A percentile compares a stretch with the other conserved stretches of the same genome.
phyloP scores from a whole-genome alignment of 2,329 filamentous ascomycete genomes.

The Aspergillus calidoustus region DNA sequence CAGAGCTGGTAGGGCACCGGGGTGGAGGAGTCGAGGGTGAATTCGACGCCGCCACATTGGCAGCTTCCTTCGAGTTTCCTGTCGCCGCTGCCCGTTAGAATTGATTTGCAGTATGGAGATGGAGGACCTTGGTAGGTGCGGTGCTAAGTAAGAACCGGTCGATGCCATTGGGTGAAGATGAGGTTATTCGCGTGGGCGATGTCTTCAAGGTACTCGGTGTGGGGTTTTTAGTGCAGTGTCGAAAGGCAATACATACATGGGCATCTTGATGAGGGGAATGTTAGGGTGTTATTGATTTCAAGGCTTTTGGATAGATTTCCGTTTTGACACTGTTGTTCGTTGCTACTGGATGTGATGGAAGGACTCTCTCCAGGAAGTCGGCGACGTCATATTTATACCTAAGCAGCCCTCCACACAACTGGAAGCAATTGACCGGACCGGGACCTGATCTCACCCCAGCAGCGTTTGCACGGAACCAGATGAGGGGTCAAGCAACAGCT shows the following conservation, averaged over 20 bases:
- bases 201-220: conserved; percentile 1
- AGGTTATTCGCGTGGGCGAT: background rate
- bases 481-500: conserved; percentile 6
- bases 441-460: background rate
- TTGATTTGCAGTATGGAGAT: background rate
- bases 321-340: background rate
- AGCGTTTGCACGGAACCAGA: background rate
- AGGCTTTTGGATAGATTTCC: background rate
- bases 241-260: conserved; percentile 24
- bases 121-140: background rate
- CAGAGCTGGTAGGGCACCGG: conserved; percentile 56
- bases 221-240: background rate
- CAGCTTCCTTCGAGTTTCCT: conserved; percentile 56
- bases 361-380: background rate
- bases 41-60: conserved; percentile 55
- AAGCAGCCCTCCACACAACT: background rate
- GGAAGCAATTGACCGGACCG: background rate
- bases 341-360: background rate
- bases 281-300: background rate
- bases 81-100: conserved; percentile 16
- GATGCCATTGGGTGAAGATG: conserved; percentile 6
- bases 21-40: conserved; percentile 51
- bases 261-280: conserved; percentile 19
- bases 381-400: conserved; percentile 20
- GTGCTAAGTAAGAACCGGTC: background rate